phyloP scores from a whole-genome alignment of 257 asterid genomes.

The Apocynum venetum region DNA sequence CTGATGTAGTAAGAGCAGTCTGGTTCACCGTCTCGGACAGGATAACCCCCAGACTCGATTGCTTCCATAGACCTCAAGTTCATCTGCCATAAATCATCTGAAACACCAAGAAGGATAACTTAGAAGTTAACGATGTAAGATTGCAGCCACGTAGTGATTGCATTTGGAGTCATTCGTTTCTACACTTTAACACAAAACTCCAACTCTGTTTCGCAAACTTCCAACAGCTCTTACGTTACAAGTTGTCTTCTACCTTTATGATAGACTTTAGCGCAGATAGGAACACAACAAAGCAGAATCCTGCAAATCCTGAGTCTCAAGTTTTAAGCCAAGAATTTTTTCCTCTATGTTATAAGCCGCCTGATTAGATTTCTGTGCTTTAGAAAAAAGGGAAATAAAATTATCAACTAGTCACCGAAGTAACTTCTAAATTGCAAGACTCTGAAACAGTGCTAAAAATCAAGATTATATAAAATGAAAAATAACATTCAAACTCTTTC shows the following conservation, averaged over 20 bases:
- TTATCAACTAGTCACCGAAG: neutral
- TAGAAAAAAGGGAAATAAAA: neutral
- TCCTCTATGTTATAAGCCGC: neutral
- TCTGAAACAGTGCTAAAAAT: neutral
- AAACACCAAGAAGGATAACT: constrained; percentile 23
- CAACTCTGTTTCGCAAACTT: neutral
- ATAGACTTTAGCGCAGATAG: neutral
- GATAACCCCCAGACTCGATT: constrained; percentile 68
- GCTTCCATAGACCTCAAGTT: constrained; percentile 65
- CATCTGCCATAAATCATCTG: constrained; percentile 71
- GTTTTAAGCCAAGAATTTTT: neutral
- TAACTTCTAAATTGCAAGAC: neutral
- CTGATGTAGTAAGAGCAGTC: constrained; percentile 85
- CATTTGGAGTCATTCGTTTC: neutral
- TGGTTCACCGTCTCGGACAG: constrained; percentile 83
- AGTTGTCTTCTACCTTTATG: neutral
- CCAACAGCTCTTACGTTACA: neutral
- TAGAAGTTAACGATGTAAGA: neutral
- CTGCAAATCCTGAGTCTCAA: neutral
- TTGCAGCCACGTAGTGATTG: neutral
- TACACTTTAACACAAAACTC: neutral
- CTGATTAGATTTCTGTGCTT: neutral
- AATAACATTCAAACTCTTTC: neutral
- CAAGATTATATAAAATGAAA: neutral
- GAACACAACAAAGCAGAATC: neutral